Conservation (phyloP, 768 basidiomycete genomes). For the Nevesoporus exiguus region DNA sequence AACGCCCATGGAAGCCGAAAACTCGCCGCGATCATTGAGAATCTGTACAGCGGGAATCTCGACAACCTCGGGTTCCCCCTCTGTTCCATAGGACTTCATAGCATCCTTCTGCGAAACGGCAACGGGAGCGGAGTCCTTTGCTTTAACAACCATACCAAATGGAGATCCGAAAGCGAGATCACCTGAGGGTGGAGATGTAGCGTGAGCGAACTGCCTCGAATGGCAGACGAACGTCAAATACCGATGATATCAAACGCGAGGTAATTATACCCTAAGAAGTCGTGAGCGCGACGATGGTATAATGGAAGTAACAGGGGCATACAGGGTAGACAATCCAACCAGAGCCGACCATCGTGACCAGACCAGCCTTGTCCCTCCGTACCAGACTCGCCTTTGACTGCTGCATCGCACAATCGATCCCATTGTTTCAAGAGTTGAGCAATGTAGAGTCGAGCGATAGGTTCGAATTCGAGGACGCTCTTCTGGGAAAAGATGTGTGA, state of each 20-base stretch:
- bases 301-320: conserved; percentile 26
- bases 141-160: conserved; percentile 82
- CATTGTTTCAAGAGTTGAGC: conserved; percentile 62
- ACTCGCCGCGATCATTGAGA: conserved; percentile 86
- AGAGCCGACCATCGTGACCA: conserved; percentile 60
- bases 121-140: conserved; percentile 68
- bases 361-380: conserved; percentile 61
- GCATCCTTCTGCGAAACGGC: conserved; percentile 54
- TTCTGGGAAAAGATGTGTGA: conserved; percentile 84
- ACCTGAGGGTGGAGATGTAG: conserved; percentile 16
- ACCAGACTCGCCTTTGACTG: conserved; percentile 54
- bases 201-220: not conserved
- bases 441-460: conserved; percentile 64
- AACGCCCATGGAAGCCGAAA: conserved; percentile 77
- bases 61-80: conserved; percentile 42
- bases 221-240: not conserved
- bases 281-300: conserved; percentile 6
- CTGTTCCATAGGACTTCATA: conserved; percentile 53
- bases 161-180: conserved; percentile 85
- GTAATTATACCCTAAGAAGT: conserved; percentile 49
- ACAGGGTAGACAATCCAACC: conserved; percentile 76
- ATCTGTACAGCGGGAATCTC: conserved; percentile 81
- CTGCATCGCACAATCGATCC: conserved; percentile 62
- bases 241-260: conserved; percentile 79
- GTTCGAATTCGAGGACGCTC: conserved; percentile 83